Conservation (phyloP, 2,329 filamentous ascomycete species). For the Arthrobotrys conoides region DNA sequence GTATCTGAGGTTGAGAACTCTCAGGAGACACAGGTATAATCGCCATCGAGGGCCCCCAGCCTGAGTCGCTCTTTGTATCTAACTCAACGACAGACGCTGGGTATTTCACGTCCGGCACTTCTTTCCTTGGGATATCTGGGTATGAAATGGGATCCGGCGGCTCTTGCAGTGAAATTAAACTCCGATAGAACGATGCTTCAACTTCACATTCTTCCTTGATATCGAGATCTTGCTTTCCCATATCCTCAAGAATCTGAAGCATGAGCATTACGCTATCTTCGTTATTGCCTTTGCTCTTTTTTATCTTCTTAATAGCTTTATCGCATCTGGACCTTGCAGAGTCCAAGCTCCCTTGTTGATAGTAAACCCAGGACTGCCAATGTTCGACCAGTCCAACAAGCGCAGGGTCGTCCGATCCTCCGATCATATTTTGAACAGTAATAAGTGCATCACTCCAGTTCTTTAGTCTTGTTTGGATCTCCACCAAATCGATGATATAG, state of each 20-base stretch:
- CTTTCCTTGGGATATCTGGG: background rate
- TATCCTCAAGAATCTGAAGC: conserved; percentile 24
- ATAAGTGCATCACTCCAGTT: conserved; percentile 12
- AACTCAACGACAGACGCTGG: background rate
- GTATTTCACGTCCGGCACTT: background rate
- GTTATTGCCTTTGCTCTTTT: background rate
- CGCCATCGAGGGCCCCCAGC: background rate
- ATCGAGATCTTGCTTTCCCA: background rate
- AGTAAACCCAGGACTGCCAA: conserved; percentile 30
- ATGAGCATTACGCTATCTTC: conserved; percentile 6
- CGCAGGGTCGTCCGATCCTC: background rate
- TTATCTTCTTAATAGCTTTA: conserved; percentile 17
- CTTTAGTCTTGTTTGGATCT: conserved; percentile 1
- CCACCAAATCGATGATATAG: conserved; percentile 17
- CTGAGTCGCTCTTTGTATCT: background rate
- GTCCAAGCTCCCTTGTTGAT: conserved; percentile 17
- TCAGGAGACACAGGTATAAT: background rate
- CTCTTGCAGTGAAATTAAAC: background rate
- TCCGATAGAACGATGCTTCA: conserved; percentile 21
- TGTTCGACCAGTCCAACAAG: conserved; percentile 5
- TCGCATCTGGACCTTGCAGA: conserved; percentile 8
- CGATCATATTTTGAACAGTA: background rate
- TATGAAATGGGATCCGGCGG: background rate
- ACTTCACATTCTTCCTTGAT: conserved; percentile 6
- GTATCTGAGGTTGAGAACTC: background rate